Conservation (phyloP, 805 yeast genomes). For the Aciculoconidium aculeatum region DNA sequence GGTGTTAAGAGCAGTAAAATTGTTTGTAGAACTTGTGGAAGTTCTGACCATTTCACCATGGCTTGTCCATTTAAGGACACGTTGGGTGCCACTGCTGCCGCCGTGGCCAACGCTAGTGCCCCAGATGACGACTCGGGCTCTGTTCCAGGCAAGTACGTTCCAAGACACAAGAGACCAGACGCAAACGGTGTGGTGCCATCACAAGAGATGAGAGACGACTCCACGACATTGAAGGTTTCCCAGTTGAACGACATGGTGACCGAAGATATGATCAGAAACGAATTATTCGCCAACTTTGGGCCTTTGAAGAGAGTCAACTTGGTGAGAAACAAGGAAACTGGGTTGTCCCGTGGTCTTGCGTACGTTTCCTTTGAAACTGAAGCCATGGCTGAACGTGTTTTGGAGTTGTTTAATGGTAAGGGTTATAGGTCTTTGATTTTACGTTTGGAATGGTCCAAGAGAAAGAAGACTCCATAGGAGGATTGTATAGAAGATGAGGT, state of each 20-base stretch:
- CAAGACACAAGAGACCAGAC: constrained; percentile 41
- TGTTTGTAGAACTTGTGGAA: constrained; percentile 75
- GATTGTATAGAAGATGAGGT: neutral
- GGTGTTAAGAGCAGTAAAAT: constrained; percentile 38
- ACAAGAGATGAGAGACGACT: constrained; percentile 63
- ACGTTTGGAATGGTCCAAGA: constrained; percentile 43
- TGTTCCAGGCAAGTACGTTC: constrained; percentile 34
- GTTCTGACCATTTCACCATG: constrained; percentile 88
- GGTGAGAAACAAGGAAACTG: constrained; percentile 88
- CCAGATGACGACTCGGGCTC: constrained; percentile 19
- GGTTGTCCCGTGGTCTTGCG: constrained; percentile 92
- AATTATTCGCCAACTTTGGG: constrained; percentile 65
- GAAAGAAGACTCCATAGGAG: constrained; percentile 24
- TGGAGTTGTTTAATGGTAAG: constrained; percentile 74
- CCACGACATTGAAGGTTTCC: constrained; percentile 82
- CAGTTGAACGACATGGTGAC: constrained; percentile 82
- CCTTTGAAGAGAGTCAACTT: constrained; percentile 70
- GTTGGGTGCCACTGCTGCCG: constrained; percentile 47
- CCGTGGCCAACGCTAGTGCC: constrained; percentile 38
- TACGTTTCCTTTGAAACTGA: constrained; percentile 76
- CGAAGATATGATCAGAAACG: constrained; percentile 72
- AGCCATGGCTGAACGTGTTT: constrained; percentile 68
- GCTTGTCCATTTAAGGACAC: constrained; percentile 95
- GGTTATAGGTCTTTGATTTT: constrained; percentile 87
- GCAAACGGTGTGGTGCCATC: constrained; percentile 37